These are phyloP conservation scores for Ailanthus altissimus DNA, from an alignment of 345 rosid genomes.

Conservation along the genomic window DNA sequence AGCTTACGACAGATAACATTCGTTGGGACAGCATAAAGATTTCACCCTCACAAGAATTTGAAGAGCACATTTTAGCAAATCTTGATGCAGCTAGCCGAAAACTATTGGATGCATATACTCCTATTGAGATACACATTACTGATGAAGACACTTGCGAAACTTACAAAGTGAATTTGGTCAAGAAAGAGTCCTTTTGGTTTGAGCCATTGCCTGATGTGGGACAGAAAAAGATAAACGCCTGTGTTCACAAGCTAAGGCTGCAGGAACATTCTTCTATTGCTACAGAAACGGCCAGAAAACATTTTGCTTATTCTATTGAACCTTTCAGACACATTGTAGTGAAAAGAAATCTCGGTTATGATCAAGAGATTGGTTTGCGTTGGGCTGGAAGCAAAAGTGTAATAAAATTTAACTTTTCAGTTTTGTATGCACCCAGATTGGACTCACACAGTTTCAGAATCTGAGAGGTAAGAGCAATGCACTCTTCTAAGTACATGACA, in stretches of 20 bases:
- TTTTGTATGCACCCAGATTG: slow-evolving; percentile 18
- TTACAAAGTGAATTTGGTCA: slow-evolving; percentile 24
- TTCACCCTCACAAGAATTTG: slow-evolving; percentile 27
- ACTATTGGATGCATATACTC: slow-evolving; percentile 14
- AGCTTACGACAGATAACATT: slow-evolving; percentile 30
- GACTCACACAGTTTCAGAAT: neutral
- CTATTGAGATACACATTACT: slow-evolving; percentile 22
- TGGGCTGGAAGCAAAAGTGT: slow-evolving; percentile 14
- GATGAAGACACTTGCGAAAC: slow-evolving; percentile 29
- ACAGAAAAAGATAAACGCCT: neutral
- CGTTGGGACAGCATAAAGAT: slow-evolving; percentile 43
- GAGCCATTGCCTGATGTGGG: slow-evolving; percentile 36
- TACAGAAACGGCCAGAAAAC: neutral
- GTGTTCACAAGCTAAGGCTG: neutral
- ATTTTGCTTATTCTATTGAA: slow-evolving; percentile 31
- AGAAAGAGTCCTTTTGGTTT: slow-evolving; percentile 40
- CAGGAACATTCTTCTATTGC: neutral
- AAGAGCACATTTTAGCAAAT: slow-evolving; percentile 26
- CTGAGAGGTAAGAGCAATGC: slow-evolving; percentile 4
- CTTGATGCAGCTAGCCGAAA: slow-evolving; percentile 14
- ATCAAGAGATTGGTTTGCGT: slow-evolving; percentile 30
- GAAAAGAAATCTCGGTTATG: slow-evolving; percentile 26
- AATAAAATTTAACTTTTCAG: slow-evolving; percentile 30
- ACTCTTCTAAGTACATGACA: neutral
- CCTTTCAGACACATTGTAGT: slow-evolving; percentile 29